Evolutionary conservation across 2,329 filamentous ascomycete species (phyloP).

Genomic region (Colletotrichum simmondsii): DNA sequence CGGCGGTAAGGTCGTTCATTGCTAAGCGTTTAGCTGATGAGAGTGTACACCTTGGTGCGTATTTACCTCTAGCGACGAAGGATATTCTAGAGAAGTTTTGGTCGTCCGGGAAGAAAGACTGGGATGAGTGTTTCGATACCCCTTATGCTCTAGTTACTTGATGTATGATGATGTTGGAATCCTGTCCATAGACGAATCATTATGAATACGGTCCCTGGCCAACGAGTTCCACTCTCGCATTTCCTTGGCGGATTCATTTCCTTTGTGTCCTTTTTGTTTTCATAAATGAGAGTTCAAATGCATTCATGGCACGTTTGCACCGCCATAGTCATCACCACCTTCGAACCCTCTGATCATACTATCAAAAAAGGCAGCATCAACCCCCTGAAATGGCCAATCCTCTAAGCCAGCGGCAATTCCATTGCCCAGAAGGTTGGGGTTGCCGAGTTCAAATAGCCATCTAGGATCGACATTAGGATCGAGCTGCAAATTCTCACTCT

Average conservation of each 20-base stretch:
- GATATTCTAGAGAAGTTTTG: slow-evolving; percentile 17
- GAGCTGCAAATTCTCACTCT: background rate
- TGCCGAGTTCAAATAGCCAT: background rate
- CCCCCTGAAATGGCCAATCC: slow-evolving; percentile 47
- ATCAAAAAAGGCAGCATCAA: slow-evolving; percentile 47
- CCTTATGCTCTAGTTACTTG: slow-evolving; percentile 8
- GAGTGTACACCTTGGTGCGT: background rate
- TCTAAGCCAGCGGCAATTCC: slow-evolving; percentile 38
- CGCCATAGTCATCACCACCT: background rate
- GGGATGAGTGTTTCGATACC: slow-evolving; percentile 27
- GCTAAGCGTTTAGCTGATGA: background rate
- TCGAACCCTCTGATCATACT: slow-evolving; percentile 26
- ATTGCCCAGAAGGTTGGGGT: slow-evolving; percentile 18
- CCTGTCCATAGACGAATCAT: too few species aligned
- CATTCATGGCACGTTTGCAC: background rate
- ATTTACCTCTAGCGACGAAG: background rate
- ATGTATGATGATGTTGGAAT: background rate
- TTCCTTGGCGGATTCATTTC: too few species aligned
- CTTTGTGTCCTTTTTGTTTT: background rate
- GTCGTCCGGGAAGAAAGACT: background rate
- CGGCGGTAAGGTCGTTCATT: background rate
- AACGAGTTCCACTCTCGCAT: too few species aligned
- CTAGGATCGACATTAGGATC: background rate
- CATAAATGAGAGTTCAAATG: background rate
- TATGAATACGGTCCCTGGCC: too few species aligned